Base-by-base conservation (phyloP, 371 early-diverging fungal species). In the Rhizopus arrhizus region DNA sequence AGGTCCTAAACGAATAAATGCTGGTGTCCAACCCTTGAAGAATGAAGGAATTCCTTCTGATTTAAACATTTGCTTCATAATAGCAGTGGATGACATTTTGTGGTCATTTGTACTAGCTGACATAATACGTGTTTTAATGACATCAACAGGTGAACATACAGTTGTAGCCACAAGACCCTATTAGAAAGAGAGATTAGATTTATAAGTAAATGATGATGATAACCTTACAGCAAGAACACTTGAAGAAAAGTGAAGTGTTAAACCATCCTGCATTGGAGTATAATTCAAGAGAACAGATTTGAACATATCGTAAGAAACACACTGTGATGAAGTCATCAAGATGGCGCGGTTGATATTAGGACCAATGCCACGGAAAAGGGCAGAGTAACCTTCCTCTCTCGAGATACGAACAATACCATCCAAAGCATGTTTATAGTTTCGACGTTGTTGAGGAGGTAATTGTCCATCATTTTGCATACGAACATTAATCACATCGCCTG, bases 101-200 rank as follows among this genome's bases (percentile, higher is more conserved):
- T 61, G 51, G 43, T 67, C 70, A 35, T 51, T 43, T 36, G 68
- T 53, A 40, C 64, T 62, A 11, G 81, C 80, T 65, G 86, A 89
- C 95, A 96, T 95, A 43, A 93, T 83, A 31, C 95, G 86, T 0
- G 94, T 94, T 74, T 96, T 96, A 50, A 93, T 81, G 11, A 96
- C 95, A 75, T 96, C 96, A 41, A 92, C 74, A 15, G 94, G 93
- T 6, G 92, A 88, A 46, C 90, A 90, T 0, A 86, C 86, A 4
- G 96, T 95, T 0, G 96, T 96, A 5, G 95, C 93, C 11, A 95
- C 88, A 16, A 96, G 78, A 34, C 92, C 94, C 86, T 86, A 62
- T 13, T 75, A 2, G 22, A 22, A 22, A 22, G 22, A 22, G 22
- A 22, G 22, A 22, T 22, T 22, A 22, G 22, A 22, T 22, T 22